Conservation (phyloP, 2,329 filamentous ascomycete genomes). For the Pestalotiopsis sp. region DNA sequence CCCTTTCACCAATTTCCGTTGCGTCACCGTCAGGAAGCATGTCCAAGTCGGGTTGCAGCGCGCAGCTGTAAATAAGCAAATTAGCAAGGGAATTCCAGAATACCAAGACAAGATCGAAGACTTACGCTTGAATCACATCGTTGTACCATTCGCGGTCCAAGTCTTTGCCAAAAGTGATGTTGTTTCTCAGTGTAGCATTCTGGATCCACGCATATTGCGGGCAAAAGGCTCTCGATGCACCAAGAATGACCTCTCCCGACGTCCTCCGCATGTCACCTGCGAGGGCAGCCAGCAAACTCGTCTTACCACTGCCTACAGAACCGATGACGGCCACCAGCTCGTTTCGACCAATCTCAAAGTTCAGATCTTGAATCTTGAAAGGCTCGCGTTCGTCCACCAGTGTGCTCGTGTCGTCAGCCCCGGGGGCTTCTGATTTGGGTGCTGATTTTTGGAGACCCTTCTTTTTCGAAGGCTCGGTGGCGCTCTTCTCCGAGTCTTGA, state of each 20-base stretch:
- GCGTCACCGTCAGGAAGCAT: slow-evolving; percentile 88
- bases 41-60: slow-evolving; percentile 80
- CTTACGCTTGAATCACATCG: slow-evolving; percentile 74
- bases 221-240: slow-evolving; percentile 83
- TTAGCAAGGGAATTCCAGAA: slow-evolving; percentile 7
- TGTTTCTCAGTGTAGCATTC: slow-evolving; percentile 82
- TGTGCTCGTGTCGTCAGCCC: slow-evolving; percentile 55
- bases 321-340: slow-evolving; percentile 86
- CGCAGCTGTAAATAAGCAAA: slow-evolving; percentile 57
- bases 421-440: slow-evolving; percentile 31
- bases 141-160: slow-evolving; percentile 78
- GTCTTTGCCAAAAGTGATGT: slow-evolving; percentile 86
- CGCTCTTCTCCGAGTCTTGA: slow-evolving; percentile 49
- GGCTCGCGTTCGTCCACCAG: slow-evolving; percentile 61
- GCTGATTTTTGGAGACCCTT: slow-evolving; percentile 11
- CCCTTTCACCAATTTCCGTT: slow-evolving; percentile 93
- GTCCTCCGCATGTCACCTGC: slow-evolving; percentile 94
- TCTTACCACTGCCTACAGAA: slow-evolving; percentile 87
- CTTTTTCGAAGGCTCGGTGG: slow-evolving; percentile 38
- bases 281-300: slow-evolving; percentile 81
- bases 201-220: slow-evolving; percentile 99
- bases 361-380: slow-evolving; percentile 70
- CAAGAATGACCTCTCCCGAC: slow-evolving; percentile 69
- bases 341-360: slow-evolving; percentile 68
- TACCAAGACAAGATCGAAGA: slow-evolving; percentile 22